phyloP scores from a whole-genome alignment of 108 stramenopile genomes.

The Mayamaea pseudoterrestris region DNA sequence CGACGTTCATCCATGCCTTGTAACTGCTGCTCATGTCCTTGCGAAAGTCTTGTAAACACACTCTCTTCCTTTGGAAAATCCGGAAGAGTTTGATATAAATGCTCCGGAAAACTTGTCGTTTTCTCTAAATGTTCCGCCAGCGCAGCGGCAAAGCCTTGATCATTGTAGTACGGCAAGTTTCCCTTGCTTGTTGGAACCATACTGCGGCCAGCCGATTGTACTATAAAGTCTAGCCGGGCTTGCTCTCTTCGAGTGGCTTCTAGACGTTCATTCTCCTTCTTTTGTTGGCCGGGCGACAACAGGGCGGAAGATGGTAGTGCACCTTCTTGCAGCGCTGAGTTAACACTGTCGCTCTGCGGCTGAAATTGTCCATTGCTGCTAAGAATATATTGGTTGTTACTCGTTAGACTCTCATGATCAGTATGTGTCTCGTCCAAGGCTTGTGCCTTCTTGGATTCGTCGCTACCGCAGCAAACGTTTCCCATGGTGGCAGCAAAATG shows the following conservation, averaged over 20 bases:
- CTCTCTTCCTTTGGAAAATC: background rate
- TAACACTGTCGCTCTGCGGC: no score
- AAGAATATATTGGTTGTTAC: no score
- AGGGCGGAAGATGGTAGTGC: no score
- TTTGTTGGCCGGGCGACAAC: no score
- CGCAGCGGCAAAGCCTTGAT: slow-evolving; percentile 44
- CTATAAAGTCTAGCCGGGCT: slow-evolving; percentile 32
- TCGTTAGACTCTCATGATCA: no score
- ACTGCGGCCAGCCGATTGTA: slow-evolving; percentile 21
- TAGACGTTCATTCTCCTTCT: no score
- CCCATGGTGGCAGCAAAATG: no score
- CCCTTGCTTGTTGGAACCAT: slow-evolving; percentile 48
- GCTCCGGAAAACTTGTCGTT: slow-evolving; percentile 17
- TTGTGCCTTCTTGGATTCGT: no score
- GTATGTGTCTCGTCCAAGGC: no score
- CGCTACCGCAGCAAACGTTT: no score
- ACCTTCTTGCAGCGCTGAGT: no score
- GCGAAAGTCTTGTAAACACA: slow-evolving; percentile 13
- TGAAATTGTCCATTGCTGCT: no score
- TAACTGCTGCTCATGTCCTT: slow-evolving; percentile 36
- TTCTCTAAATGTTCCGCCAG: slow-evolving; percentile 23
- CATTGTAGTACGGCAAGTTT: slow-evolving; percentile 28
- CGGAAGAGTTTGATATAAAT: slow-evolving; percentile 12
- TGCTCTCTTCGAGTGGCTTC: slow-evolving; percentile 24
- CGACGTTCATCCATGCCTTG: slow-evolving; percentile 45